Conservation (phyloP, 805 yeast genomes). For the Candida coleopterorum region DNA sequence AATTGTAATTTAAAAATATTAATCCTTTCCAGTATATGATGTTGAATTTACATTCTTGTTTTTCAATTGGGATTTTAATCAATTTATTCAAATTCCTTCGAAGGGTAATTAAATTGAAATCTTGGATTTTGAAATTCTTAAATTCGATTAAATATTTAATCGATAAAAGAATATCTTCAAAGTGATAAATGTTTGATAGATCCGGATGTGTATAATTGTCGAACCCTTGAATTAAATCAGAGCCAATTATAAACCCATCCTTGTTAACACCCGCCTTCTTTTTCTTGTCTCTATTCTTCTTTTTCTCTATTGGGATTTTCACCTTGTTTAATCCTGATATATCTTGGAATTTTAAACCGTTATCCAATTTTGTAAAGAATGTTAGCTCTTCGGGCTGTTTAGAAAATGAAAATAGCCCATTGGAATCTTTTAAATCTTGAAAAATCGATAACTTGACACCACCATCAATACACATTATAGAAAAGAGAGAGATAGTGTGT, state of each 20-base stretch:
- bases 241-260: conserved; percentile 12
- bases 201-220: conserved; percentile 10
- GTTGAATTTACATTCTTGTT: conserved; percentile 12
- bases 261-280: conserved; percentile 1
- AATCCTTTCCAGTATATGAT: conserved; percentile 16
- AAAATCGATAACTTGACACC: conserved; percentile 6
- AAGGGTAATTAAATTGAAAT: conserved; percentile 13
- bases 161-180: conserved; percentile 13
- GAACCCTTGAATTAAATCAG: conserved; percentile 16
- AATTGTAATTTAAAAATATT: conserved; percentile 17
- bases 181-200: conserved; percentile 11
- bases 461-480: too few species aligned
- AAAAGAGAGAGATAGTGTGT: too few species aligned
- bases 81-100: conserved; percentile 16
- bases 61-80: conserved; percentile 17
- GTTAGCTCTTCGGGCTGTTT: conserved; percentile 3
- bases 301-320: conserved; percentile 7
- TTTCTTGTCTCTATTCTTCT: conserved; percentile 1
- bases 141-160: conserved; percentile 9
- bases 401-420: not conserved
- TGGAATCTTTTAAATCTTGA: not conserved
- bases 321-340: conserved; percentile 7
- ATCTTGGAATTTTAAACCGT: conserved; percentile 23
- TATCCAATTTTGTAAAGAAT: conserved; percentile 60
- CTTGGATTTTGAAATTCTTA: conserved; percentile 3